These are phyloP conservation scores for Penicillium glabrum DNA, from an alignment of 2,329 filamentous ascomycete genomes.

Conservation along the genomic window DNA sequence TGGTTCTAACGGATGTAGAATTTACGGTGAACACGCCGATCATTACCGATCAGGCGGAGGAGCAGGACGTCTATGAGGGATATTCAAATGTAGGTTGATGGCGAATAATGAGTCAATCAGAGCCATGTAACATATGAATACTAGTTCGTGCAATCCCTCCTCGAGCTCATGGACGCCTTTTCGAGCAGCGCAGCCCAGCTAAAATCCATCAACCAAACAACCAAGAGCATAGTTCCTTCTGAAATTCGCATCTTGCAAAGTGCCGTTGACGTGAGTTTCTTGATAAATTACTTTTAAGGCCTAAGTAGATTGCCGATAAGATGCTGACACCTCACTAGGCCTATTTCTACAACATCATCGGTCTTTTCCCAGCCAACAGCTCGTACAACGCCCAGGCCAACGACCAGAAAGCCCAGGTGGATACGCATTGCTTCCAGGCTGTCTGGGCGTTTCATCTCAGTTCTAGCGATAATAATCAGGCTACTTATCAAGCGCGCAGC, in stretches of 20 bases:
- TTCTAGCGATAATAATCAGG: neutral
- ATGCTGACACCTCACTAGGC: neutral
- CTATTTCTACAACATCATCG: neutral
- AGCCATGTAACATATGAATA: neutral
- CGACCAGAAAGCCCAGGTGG: neutral
- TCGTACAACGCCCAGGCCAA: neutral
- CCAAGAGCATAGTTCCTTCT: neutral
- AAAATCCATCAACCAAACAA: neutral
- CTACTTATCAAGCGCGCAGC: neutral
- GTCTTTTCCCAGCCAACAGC: neutral
- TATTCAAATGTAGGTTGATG: neutral
- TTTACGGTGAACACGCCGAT: neutral
- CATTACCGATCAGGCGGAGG: neutral
- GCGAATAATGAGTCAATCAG: neutral
- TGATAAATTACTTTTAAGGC: neutral
- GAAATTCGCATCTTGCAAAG: neutral
- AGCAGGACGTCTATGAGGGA: neutral
- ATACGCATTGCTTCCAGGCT: neutral
- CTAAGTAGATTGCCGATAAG: neutral
- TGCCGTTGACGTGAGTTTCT: neutral
- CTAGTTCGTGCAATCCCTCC: neutral
- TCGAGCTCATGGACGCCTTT: neutral
- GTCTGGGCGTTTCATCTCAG: neutral
- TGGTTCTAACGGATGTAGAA: neutral
- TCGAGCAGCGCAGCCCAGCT: neutral